These are phyloP conservation scores for Blastobotrys indianensis DNA, from an alignment of 1,139 yeast genomes.

Conservation along the genomic window DNA sequence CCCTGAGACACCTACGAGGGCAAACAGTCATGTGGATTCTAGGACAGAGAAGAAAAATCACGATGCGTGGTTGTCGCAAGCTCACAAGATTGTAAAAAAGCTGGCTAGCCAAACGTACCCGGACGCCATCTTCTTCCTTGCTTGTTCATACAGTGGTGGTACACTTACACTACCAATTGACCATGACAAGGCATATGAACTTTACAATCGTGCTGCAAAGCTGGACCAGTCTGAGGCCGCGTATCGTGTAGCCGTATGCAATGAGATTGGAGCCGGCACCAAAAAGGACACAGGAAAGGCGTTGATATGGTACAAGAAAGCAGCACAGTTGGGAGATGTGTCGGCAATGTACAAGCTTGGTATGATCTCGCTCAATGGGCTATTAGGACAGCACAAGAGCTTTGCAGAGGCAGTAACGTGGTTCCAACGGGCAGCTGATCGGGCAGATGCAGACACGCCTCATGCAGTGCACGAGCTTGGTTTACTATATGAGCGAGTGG, in stretches of 20 bases:
- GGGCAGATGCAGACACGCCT: constrained; percentile 41
- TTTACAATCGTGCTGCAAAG: constrained; percentile 52
- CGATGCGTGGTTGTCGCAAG: constrained; percentile 50
- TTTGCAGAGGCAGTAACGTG: constrained; percentile 48
- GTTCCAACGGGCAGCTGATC: constrained; percentile 50
- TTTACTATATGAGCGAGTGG: constrained; percentile 60
- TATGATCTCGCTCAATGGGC: constrained; percentile 52
- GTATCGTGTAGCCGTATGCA: constrained; percentile 62
- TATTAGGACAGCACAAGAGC: constrained; percentile 39
- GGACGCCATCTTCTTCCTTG: constrained; percentile 52
- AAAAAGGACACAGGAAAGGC: constrained; percentile 43
- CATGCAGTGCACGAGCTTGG: constrained; percentile 65
- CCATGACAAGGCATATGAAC: constrained; percentile 53
- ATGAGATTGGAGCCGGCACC: constrained; percentile 61
- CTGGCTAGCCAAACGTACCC: constrained; percentile 40
- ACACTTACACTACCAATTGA: constrained; percentile 49
- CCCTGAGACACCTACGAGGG: constrained; percentile 28
- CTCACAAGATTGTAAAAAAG: constrained; percentile 52
- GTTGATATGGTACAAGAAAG: constrained; percentile 47
- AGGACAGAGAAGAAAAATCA: constrained; percentile 47
- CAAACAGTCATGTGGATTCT: constrained; percentile 30
- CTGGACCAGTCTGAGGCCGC: constrained; percentile 53
- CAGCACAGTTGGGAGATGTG: constrained; percentile 52
- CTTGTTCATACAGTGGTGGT: constrained; percentile 55
- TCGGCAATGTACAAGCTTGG: constrained; percentile 68